A percentile compares a stretch with the other conserved stretches of the same genome.
Evolutionary conservation across 2,329 filamentous ascomycete genomes (phyloP).

Genomic region (Lasiodiplodia sp.): DNA sequence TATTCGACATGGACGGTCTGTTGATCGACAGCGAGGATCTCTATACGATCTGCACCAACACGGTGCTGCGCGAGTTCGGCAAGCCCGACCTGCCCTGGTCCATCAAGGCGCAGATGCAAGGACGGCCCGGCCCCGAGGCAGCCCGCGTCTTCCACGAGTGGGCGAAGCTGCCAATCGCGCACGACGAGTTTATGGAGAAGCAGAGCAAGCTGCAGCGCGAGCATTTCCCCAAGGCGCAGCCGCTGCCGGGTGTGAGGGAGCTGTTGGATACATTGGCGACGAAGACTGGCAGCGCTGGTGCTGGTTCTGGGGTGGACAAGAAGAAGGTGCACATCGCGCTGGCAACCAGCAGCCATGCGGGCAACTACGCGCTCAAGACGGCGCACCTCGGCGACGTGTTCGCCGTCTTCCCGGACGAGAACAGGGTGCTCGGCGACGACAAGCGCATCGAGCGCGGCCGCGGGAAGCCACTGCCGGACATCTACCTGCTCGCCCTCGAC

Average conservation of each 20-base stretch:
- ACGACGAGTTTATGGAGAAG: slow-evolving; percentile 69
- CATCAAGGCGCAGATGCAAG: slow-evolving; percentile 88
- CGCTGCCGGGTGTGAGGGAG: slow-evolving; percentile 77
- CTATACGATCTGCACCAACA: slow-evolving; percentile 85
- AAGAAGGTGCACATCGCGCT: slow-evolving; percentile 66
- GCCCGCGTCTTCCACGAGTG: slow-evolving; percentile 75
- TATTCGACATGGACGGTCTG: slow-evolving; percentile 99
- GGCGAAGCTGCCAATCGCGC: slow-evolving; percentile 81
- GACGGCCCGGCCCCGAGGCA: slow-evolving; percentile 67
- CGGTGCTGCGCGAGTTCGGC: slow-evolving; percentile 77
- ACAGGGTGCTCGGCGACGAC: slow-evolving; percentile 87
- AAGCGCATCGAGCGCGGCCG: slow-evolving; percentile 74
- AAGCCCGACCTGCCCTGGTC: slow-evolving; percentile 84
- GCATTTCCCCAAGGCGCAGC: slow-evolving; percentile 76
- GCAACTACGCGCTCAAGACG: slow-evolving; percentile 82
- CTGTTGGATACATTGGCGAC: slow-evolving; percentile 68
- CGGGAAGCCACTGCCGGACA: slow-evolving; percentile 96
- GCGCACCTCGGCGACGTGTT: slow-evolving; percentile 61
- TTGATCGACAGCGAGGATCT: slow-evolving; percentile 92
- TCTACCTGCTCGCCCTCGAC: slow-evolving; percentile 85
- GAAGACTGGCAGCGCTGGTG: background rate
- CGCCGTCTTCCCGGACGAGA: slow-evolving; percentile 67
- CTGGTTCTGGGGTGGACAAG: background rate
- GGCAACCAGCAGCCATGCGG: slow-evolving; percentile 77
- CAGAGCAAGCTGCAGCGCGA: slow-evolving; percentile 70